Evolutionary conservation across 139 green algal species (phyloP).

Genomic region (Coccomyxa sp.): DNA sequence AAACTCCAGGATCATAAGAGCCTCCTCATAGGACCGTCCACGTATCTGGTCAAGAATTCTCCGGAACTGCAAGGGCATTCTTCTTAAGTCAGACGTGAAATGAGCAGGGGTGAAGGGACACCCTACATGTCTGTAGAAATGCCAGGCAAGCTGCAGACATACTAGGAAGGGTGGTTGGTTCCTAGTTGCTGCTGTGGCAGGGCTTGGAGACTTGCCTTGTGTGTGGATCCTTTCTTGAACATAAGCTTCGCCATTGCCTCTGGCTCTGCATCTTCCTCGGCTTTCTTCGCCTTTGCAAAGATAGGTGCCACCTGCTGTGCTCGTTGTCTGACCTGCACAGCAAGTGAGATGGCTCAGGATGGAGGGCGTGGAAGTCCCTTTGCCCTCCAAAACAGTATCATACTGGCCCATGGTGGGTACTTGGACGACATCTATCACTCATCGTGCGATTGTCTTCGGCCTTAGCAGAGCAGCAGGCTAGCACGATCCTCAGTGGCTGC

Average conservation of each 20-base stretch:
- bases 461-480: too few relatives aligned
- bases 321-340: not conserved
- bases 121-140: too few relatives aligned
- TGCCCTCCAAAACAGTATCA: too few relatives aligned
- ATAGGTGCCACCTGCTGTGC: not conserved
- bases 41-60: constrained; percentile 90
- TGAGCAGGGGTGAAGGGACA: too few relatives aligned
- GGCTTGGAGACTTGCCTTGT: constrained; percentile 66
- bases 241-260: constrained; percentile 50
- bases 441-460: too few relatives aligned
- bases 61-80: constrained; percentile 71
- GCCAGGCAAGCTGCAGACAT: too few relatives aligned
- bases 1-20: constrained; percentile 91
- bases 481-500: too few relatives aligned
- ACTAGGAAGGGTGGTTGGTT: too few relatives aligned
- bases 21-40: constrained; percentile 88
- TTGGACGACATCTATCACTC: too few relatives aligned
- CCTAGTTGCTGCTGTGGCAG: too few relatives aligned
- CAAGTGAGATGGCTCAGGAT: not conserved
- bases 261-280: constrained; percentile 7
- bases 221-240: constrained; percentile 58
- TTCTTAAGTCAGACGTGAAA: too few relatives aligned
- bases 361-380: not conserved
- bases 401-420: too few relatives aligned
- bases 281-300: not conserved